Base-by-base conservation (phyloP, 164 flowering plant species). In the Cinnamomum micranthum region DNA sequence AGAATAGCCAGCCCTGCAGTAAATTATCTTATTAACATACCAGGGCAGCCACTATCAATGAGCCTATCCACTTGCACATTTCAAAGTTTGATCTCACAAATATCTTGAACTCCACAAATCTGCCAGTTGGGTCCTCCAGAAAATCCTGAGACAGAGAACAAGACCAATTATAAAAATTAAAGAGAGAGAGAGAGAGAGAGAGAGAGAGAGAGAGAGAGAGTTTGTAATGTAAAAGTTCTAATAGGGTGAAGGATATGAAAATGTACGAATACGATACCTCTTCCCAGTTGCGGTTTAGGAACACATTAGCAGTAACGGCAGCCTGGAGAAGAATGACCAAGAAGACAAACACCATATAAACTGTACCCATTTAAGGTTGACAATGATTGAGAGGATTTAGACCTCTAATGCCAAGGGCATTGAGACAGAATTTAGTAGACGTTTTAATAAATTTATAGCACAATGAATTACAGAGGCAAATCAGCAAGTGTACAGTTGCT, bases 21-120 rank as follows among this genome's bases (percentile, higher is more conserved):
- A 24, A 60, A 52, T 72, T 64, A 50, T 33, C 41, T 33, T 14
- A 75, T 75, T 65, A 33, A 67, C 71, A 75, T 66, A 94, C 98
- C 97, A 91, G 97, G 35, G 90, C 80, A 73, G 84, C 82, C 11
- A 92, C 87, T 75, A 91, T 71, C 13, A 85, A 71, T 80, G 90
- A 81, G 78, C 92, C 94, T 73, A 89, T 85, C 98, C 93, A 92
- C 81, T 86, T 88, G 87, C 97, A 94, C 27, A 92, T 78, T 58
- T 89, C 86, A 78, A 89, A 89, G 76, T 94, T 91, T 58, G 90
- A 83, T 72, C 79, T 86, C 64, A 94, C 78, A 74, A 94, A 94
- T 65, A 86, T 73, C 82, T 88, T 87, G 71, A 94, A 85, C 41
- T 84, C 81, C 65, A 87, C 74, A 63, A 92, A 87, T 76, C 79